A percentile compares a stretch with the other conserved stretches of the same genome.
These are phyloP conservation scores for Pythium apleroticum DNA, from an alignment of 352 stramenopile genomes.

Conservation along the genomic window DNA sequence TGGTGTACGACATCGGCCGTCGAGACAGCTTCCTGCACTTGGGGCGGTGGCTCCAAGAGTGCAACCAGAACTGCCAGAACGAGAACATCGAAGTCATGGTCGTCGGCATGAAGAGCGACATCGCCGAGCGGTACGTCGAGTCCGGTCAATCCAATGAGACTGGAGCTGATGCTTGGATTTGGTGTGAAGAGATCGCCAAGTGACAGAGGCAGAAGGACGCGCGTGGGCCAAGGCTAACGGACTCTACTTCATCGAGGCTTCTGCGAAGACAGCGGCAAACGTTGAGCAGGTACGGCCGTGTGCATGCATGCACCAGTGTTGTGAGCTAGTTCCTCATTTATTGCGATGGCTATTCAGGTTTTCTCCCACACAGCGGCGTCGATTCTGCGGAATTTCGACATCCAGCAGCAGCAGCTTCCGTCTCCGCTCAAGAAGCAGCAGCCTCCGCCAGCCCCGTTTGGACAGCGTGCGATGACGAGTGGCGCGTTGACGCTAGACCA, in stretches of 20 bases:
- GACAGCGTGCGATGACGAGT: not conserved
- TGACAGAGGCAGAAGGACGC: slow-evolving; percentile 66
- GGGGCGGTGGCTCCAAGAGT: slow-evolving; percentile 77
- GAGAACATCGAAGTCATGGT: slow-evolving; percentile 85
- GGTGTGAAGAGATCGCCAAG: slow-evolving; percentile 43
- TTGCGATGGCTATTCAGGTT: slow-evolving; percentile 29
- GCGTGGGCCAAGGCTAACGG: slow-evolving; percentile 58
- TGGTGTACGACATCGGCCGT: slow-evolving; percentile 87
- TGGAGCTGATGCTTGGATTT: not conserved
- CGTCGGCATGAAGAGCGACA: slow-evolving; percentile 84
- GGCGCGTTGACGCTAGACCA: not conserved
- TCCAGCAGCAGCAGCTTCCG: slow-evolving; percentile 47
- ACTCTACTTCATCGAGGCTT: slow-evolving; percentile 85
- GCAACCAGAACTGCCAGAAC: slow-evolving; percentile 84
- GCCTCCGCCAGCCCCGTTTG: not conserved
- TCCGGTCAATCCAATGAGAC: not conserved
- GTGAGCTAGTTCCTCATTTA: too few species aligned
- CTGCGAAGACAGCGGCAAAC: slow-evolving; percentile 77
- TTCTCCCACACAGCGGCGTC: slow-evolving; percentile 71
- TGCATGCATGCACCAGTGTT: too few species aligned
- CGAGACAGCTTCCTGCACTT: slow-evolving; percentile 80
- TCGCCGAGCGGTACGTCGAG: slow-evolving; percentile 33
- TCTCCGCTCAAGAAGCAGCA: not conserved
- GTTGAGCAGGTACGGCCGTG: slow-evolving; percentile 75
- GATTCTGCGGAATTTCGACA: slow-evolving; percentile 79